Evolutionary conservation across 169 alveolate genomes (phyloP).

Genomic region (Eimeria praecox): DNA sequence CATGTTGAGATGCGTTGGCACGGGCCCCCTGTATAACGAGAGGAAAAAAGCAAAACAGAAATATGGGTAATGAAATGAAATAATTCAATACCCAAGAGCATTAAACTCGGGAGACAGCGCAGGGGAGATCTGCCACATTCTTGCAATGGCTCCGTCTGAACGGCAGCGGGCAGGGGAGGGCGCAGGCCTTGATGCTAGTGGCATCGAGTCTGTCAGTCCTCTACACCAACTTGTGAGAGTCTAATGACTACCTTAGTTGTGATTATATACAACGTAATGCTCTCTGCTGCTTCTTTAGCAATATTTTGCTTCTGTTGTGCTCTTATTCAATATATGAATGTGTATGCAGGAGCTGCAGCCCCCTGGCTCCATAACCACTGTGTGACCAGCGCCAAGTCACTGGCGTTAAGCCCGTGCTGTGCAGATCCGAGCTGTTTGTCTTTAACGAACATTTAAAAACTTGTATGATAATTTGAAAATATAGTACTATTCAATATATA

Average conservation of each 20-base stretch:
- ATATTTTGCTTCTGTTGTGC: neutral
- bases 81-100: neutral
- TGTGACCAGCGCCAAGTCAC: slow-evolving; percentile 23
- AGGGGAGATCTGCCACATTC: neutral
- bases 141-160: neutral
- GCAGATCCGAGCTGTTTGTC: too few species aligned
- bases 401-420: too few species aligned
- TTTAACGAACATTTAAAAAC: neutral
- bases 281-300: neutral
- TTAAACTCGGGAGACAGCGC: neutral
- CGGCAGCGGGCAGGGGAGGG: neutral
- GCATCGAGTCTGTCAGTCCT: neutral
- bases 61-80: neutral
- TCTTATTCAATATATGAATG: neutral
- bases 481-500: neutral
- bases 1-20: neutral
- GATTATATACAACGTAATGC: neutral
- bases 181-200: neutral
- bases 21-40: neutral
- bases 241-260: neutral
- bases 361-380: neutral
- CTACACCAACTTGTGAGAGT: neutral
- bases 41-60: neutral
- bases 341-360: neutral
- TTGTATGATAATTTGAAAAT: neutral